Evolutionary conservation across 352 stramenopile species (phyloP).

Genomic region (Phytophthora kernoviae): DNA sequence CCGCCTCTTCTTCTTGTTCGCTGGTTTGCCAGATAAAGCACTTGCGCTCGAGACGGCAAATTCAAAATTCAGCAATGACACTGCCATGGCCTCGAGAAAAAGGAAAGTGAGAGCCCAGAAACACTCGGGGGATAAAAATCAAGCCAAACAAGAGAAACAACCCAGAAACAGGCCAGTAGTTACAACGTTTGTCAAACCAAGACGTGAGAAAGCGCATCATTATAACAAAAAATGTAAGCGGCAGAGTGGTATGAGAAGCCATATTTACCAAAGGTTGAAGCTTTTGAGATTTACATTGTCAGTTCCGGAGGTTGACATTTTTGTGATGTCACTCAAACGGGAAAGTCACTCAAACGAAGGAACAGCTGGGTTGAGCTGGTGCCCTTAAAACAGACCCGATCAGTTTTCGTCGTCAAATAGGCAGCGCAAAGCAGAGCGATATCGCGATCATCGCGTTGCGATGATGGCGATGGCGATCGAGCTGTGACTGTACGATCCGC

Average conservation of each 20-base stretch:
- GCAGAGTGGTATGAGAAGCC: background rate
- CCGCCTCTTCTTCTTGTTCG: slow-evolving; percentile 12
- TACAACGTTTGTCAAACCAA: background rate
- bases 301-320: background rate
- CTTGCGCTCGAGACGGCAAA: slow-evolving; percentile 63
- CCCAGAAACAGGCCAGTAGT: slow-evolving; percentile 26
- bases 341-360: no score
- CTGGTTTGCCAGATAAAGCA: slow-evolving; percentile 20
- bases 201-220: background rate
- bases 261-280: background rate
- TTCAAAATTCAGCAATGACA: slow-evolving; percentile 72
- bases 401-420: no score
- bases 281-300: background rate
- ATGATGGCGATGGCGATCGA: no score
- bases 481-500: no score
- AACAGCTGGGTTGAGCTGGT: no score
- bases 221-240: background rate
- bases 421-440: no score
- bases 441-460: no score
- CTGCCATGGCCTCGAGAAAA: slow-evolving; percentile 32
- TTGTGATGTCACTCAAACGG: no score
- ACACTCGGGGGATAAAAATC: slow-evolving; percentile 26
- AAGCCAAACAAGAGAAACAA: slow-evolving; percentile 2
- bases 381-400: no score
- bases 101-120: slow-evolving; percentile 35